Evolutionary conservation across 345 rosid species (phyloP).

Genomic region (Cardamine resedifolia): DNA sequence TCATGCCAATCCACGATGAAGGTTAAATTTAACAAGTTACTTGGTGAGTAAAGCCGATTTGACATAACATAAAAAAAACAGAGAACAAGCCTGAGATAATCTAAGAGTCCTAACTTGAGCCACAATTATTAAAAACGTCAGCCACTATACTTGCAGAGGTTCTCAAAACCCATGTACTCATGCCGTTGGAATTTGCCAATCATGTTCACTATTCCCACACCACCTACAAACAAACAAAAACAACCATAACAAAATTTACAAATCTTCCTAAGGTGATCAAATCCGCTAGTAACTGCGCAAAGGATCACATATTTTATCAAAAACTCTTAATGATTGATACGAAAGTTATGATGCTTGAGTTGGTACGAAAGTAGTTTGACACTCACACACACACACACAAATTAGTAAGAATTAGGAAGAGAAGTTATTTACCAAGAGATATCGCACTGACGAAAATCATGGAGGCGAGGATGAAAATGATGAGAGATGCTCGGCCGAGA

Average conservation of each 20-base stretch:
- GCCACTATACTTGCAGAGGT: slow-evolving; percentile 52
- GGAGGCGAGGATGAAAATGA: slow-evolving; percentile 63
- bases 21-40: not conserved
- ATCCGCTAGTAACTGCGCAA: not conserved
- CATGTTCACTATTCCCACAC: slow-evolving; percentile 58
- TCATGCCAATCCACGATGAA: slow-evolving; percentile 3
- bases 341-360: not conserved
- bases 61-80: not conserved
- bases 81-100: not conserved
- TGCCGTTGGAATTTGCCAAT: slow-evolving; percentile 45
- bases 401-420: not conserved
- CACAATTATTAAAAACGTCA: slow-evolving; percentile 17
- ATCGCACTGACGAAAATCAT: slow-evolving; percentile 60
- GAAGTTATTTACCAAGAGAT: slow-evolving; percentile 51
- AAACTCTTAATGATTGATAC: not conserved
- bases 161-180: slow-evolving; percentile 69
- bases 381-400: not conserved
- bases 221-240: slow-evolving; percentile 41
- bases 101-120: not conserved
- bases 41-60: not conserved
- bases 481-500: slow-evolving; percentile 64
- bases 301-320: not conserved
- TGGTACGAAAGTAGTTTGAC: not conserved
- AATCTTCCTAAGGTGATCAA: not conserved
- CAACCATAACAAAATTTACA: not conserved